Conservation (phyloP, 2,329 filamentous ascomycete species). For the Cercospora sojina region DNA sequence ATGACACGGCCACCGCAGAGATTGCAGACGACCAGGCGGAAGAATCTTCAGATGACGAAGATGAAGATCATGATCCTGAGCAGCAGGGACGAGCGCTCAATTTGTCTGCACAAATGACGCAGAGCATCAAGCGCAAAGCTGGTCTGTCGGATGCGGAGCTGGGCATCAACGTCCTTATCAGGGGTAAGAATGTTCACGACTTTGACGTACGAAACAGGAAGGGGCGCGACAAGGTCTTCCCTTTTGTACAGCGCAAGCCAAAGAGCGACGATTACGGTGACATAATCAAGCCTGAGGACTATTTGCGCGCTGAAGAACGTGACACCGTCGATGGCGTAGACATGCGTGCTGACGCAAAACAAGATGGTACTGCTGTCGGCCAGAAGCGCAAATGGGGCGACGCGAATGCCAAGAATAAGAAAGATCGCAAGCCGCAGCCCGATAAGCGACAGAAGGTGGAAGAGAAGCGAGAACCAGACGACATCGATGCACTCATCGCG, state of each 20-base stretch:
- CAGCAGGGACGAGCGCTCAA: constrained; percentile 91
- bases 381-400: constrained; percentile 90
- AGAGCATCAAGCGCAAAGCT: constrained; percentile 76
- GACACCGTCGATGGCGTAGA: constrained; percentile 71
- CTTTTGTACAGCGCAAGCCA: constrained; percentile 74
- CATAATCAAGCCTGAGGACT: constrained; percentile 89
- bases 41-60: constrained; percentile 80
- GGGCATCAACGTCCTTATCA: constrained; percentile 84
- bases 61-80: constrained; percentile 85
- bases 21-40: constrained; percentile 73
- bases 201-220: constrained; percentile 90
- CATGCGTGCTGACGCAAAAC: constrained; percentile 53
- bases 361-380: constrained; percentile 59
- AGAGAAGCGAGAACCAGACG: constrained; percentile 33
- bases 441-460: constrained; percentile 25
- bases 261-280: constrained; percentile 91
- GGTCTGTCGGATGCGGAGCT: constrained; percentile 86
- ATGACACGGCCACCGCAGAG: constrained; percentile 65
- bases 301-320: constrained; percentile 85
- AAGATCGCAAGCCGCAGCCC: constrained; percentile 53
- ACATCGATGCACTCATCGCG: constrained; percentile 39
- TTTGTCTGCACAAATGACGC: constrained; percentile 78
- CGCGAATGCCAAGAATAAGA: constrained; percentile 62
- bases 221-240: constrained; percentile 89
- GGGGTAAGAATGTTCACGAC: constrained; percentile 81